Percentiles rank a stretch among this genome's conserved stretches.
These are phyloP conservation scores for Umbelopsis sp. DNA, from an alignment of 371 early-diverging fungal species.

Conservation along the genomic window DNA sequence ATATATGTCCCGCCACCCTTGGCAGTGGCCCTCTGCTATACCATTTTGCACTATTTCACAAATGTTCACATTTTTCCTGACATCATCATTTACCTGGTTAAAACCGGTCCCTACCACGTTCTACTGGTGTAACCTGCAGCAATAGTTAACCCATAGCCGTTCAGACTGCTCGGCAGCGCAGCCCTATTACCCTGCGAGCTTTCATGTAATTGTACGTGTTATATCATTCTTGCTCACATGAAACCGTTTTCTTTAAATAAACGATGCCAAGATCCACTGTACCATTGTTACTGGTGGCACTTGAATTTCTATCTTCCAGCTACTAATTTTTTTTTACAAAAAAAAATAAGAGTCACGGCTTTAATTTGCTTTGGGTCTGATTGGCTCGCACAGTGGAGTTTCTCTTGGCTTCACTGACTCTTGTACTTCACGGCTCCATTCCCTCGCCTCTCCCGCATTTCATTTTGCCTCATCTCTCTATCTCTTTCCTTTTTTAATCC, in stretches of 20 bases:
- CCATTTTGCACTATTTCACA: background rate
- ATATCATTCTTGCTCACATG: no score
- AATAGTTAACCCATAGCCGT: no score
- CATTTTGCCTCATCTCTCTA: background rate
- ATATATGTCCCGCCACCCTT: background rate
- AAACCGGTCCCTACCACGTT: background rate
- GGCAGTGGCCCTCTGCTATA: background rate
- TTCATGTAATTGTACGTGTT: no score
- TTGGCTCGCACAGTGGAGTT: background rate
- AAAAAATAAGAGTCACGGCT: background rate
- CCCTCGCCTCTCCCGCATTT: background rate
- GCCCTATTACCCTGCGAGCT: no score
- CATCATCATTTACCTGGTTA: background rate
- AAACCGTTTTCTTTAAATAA: no score
- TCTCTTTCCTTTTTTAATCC: background rate
- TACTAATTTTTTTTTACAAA: background rate
- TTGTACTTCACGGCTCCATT: background rate
- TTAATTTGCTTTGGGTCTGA: background rate
- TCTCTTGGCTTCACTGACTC: background rate
- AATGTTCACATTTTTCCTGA: background rate
- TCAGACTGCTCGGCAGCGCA: no score
- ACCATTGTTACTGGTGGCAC: background rate
- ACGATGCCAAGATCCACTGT: no score
- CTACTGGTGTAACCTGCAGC: background rate
- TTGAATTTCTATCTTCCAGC: background rate